Conservation (phyloP, 2,329 filamentous ascomycete genomes). For the Bertia moriformis region DNA sequence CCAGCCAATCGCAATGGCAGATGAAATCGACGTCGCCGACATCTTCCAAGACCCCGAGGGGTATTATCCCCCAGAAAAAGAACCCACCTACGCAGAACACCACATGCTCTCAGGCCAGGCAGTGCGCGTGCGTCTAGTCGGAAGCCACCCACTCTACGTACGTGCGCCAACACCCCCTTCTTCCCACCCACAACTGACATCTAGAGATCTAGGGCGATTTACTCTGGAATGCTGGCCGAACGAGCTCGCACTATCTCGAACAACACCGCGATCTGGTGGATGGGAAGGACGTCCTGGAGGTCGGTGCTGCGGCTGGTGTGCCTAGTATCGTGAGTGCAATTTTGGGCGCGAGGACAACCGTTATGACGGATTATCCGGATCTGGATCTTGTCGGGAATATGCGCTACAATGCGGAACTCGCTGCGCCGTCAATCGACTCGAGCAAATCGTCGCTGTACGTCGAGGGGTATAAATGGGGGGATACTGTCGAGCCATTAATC, state of each 20-base stretch:
- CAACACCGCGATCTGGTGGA: not conserved
- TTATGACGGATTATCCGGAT: not conserved
- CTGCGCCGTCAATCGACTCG: not conserved
- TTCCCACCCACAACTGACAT: not conserved
- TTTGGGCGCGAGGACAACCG: not conserved
- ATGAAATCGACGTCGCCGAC: not conserved
- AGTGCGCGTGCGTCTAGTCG: constrained; percentile 1
- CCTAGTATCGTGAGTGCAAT: constrained; percentile 1
- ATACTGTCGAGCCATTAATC: not conserved
- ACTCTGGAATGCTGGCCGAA: not conserved
- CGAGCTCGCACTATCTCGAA: not conserved
- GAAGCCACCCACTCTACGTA: constrained; percentile 1
- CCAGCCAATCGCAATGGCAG: not conserved
- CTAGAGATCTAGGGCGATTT: not conserved
- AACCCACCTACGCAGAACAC: not conserved
- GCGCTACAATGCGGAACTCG: not conserved
- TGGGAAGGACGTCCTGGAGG: not conserved
- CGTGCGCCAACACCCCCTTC: not conserved
- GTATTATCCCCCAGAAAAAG: not conserved
- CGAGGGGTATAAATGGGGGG: not conserved
- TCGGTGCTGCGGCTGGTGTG: not conserved
- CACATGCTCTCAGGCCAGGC: not conserved
- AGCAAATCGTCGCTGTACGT: not conserved
- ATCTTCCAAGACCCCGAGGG: not conserved
- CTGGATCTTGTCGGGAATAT: not conserved